These are phyloP conservation scores for Clonostachys rhizophaga DNA, from an alignment of 2,329 filamentous ascomycete species.

Conservation along the genomic window DNA sequence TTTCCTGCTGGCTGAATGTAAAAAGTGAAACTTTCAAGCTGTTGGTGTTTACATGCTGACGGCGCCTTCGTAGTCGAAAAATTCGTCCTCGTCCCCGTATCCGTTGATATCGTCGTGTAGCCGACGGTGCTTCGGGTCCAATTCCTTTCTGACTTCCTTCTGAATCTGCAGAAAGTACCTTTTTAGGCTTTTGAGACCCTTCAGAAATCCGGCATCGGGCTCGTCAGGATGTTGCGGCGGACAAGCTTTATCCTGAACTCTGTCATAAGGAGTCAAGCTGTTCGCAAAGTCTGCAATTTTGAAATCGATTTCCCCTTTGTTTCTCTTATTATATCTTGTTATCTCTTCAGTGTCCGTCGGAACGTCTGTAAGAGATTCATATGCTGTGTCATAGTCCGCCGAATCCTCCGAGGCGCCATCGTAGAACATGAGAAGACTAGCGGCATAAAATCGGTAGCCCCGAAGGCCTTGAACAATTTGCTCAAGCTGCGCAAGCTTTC, in stretches of 20 bases:
- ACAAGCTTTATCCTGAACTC: constrained; percentile 58
- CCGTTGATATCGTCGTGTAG: too few relatives aligned
- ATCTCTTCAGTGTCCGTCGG: constrained; percentile 54
- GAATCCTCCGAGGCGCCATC: constrained; percentile 63
- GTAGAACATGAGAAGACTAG: constrained; percentile 91
- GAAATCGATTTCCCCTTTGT: constrained; percentile 69
- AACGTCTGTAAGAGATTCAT: constrained; percentile 55
- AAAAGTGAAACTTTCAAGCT: too few relatives aligned
- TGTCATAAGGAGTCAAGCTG: constrained; percentile 84
- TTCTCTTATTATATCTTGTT: constrained; percentile 39
- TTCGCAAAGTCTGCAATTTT: constrained; percentile 99
- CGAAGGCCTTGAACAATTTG: constrained; percentile 73
- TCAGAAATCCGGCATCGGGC: constrained; percentile 84
- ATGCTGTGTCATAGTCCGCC: constrained; percentile 40
- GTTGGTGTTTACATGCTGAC: background rate
- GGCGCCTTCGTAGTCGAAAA: background rate
- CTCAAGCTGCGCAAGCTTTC: constrained; percentile 80
- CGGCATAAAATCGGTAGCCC: constrained; percentile 92
- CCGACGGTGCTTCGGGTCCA: constrained; percentile 22
- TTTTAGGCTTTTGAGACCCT: constrained; percentile 73
- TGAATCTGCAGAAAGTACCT: constrained; percentile 87
- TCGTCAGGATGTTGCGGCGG: constrained; percentile 77
- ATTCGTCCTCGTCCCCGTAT: background rate
- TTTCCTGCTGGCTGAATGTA: too few relatives aligned
- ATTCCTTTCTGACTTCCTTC: constrained; percentile 60